phyloP scores from a whole-genome alignment of 495 filamentous ascomycete species.

The Tuber magnatum region DNA sequence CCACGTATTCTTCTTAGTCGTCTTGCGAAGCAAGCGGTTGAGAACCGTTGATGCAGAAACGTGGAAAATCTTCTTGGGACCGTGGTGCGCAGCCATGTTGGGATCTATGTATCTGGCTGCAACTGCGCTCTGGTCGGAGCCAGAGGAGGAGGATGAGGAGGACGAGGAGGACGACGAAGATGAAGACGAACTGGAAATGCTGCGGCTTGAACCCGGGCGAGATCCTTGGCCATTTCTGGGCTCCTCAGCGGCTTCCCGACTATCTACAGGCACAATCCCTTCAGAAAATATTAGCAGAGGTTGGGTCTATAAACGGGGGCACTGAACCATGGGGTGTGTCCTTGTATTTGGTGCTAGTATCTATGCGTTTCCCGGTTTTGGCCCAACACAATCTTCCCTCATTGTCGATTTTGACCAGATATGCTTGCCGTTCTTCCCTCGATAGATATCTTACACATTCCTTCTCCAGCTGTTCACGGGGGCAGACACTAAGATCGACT shows the following conservation, averaged over 20 bases:
- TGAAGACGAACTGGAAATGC: slow-evolving; percentile 12
- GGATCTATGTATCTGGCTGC: slow-evolving; percentile 51
- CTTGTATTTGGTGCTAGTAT: slow-evolving; percentile 65
- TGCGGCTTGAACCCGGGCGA: background rate
- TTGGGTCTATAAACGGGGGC: slow-evolving; percentile 28
- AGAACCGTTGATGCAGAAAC: slow-evolving; percentile 62
- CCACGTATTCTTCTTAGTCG: slow-evolving; percentile 73
- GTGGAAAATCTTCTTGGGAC: slow-evolving; percentile 57
- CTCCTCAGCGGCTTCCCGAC: background rate
- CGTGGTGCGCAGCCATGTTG: slow-evolving; percentile 51
- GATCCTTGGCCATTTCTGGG: background rate
- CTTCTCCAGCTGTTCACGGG: slow-evolving; percentile 58
- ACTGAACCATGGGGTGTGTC: slow-evolving; percentile 72
- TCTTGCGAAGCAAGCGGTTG: slow-evolving; percentile 63
- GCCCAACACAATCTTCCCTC: slow-evolving; percentile 68
- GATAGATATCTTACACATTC: slow-evolving; percentile 69
- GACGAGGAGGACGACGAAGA: slow-evolving; percentile 25
- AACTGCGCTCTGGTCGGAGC: slow-evolving; percentile 39
- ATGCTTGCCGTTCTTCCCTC: slow-evolving; percentile 62
- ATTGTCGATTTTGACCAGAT: slow-evolving; percentile 62
- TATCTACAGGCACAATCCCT: slow-evolving; percentile 17
- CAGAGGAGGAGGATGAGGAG: slow-evolving; percentile 33
- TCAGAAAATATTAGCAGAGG: background rate
- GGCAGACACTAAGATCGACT: slow-evolving; percentile 53
- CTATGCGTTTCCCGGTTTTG: slow-evolving; percentile 68